Evolutionary conservation across 1,284 basidiomycete species (phyloP).

Genomic region (Ustilago cynodontis): DNA sequence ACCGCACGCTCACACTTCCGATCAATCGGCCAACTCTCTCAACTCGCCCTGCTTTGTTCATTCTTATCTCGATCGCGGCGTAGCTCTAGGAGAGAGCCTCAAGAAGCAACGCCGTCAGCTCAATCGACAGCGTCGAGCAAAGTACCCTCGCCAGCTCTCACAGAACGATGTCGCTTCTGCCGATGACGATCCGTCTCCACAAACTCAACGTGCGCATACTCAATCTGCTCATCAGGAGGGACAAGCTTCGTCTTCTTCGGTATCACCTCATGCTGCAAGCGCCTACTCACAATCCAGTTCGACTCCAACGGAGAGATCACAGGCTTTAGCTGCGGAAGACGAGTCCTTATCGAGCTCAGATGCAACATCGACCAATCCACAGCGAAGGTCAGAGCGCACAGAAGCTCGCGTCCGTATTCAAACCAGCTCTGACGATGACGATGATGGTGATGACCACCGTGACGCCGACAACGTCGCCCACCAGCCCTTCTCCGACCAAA

Average conservation of each 20-base stretch:
- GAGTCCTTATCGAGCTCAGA: slow-evolving; percentile 23
- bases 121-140: slow-evolving; percentile 28
- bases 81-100: slow-evolving; percentile 47
- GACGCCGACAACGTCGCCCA: slow-evolving; percentile 38
- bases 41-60: slow-evolving; percentile 62
- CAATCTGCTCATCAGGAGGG: slow-evolving; percentile 7
- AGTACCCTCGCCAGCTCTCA: slow-evolving; percentile 7
- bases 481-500: slow-evolving; percentile 31
- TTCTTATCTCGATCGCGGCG: slow-evolving; percentile 55
- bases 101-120: slow-evolving; percentile 49
- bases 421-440: slow-evolving; percentile 47
- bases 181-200: slow-evolving; percentile 25
- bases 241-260: background rate
- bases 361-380: slow-evolving; percentile 15
- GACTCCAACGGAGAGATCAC: slow-evolving; percentile 1
- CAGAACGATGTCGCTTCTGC: slow-evolving; percentile 38
- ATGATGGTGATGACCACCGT: slow-evolving; percentile 36
- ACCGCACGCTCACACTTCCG: slow-evolving; percentile 26
- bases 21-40: slow-evolving; percentile 23
- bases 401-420: slow-evolving; percentile 32
- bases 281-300: background rate
- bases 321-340: slow-evolving; percentile 12
- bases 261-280: background rate
- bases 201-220: background rate
- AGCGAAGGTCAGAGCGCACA: slow-evolving; percentile 15